Conservation (phyloP, 495 filamentous ascomycete genomes). For the Hyphodiscus hymeniophilus region DNA sequence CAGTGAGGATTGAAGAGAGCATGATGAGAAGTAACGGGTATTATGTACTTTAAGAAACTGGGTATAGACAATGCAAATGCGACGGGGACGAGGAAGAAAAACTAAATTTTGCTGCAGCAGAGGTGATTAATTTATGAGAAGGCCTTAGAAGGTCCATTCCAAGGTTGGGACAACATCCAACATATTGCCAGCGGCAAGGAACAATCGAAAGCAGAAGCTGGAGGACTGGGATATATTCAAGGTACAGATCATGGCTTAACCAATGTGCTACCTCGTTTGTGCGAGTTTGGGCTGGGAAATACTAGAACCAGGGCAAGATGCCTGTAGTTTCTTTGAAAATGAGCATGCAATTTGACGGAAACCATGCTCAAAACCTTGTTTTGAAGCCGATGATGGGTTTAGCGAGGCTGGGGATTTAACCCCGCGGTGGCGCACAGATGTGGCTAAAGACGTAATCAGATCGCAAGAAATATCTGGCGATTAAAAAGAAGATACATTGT, state of each 20-base stretch:
- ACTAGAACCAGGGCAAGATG: slow-evolving; percentile 5
- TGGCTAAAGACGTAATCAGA: too few relatives aligned
- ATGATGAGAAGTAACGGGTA: background rate
- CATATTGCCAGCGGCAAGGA: slow-evolving; percentile 2
- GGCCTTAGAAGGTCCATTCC: background rate
- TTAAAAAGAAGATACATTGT: too few relatives aligned
- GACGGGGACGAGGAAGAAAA: background rate
- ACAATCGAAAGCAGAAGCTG: background rate
- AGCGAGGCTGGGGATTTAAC: too few relatives aligned
- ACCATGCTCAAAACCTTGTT: slow-evolving; percentile 7
- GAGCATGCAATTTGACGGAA: slow-evolving; percentile 1
- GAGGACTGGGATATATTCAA: slow-evolving; percentile 7
- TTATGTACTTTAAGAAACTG: background rate
- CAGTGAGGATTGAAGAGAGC: slow-evolving; percentile 5
- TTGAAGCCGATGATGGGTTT: slow-evolving; percentile 1
- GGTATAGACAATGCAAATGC: background rate
- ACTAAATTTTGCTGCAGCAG: background rate
- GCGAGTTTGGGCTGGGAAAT: background rate
- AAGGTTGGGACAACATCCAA: background rate
- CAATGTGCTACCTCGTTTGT: background rate
- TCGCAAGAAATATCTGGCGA: too few relatives aligned
- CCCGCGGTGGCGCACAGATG: too few relatives aligned
- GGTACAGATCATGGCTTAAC: background rate
- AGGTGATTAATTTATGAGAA: too few relatives aligned
- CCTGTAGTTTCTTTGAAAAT: background rate